Percentiles rank a stretch among this genome's conserved stretches.
These are phyloP conservation scores for Ogataea siamensis DNA, from an alignment of 805 yeast genomes.

Conservation along the genomic window DNA sequence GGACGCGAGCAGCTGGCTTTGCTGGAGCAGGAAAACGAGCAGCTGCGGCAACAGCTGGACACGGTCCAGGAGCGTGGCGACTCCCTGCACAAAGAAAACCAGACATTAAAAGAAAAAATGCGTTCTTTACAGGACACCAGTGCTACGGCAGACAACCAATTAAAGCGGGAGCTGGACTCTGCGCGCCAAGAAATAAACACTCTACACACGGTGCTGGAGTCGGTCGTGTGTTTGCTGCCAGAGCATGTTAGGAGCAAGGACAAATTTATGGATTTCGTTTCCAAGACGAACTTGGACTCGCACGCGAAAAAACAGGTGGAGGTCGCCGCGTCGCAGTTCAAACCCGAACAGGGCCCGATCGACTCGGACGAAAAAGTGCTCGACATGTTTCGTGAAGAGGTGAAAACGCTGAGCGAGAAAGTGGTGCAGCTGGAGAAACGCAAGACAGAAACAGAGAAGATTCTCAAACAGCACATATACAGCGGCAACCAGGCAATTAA, in stretches of 20 bases:
- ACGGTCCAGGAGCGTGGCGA: background rate
- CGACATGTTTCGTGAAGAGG: constrained; percentile 31
- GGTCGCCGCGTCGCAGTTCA: constrained; percentile 4
- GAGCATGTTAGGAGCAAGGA: constrained; percentile 11
- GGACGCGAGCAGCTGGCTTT: constrained; percentile 13
- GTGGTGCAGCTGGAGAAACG: constrained; percentile 22
- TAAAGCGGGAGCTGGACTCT: background rate
- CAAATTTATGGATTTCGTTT: constrained; percentile 7
- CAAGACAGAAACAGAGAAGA: constrained; percentile 25
- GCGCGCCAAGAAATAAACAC: constrained; percentile 1
- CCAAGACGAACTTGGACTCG: background rate
- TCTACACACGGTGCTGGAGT: constrained; percentile 4
- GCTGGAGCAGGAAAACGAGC: constrained; percentile 5
- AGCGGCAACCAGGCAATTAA: constrained; percentile 28
- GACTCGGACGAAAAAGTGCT: constrained; percentile 29
- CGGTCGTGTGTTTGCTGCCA: constrained; percentile 12
- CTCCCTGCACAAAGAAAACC: background rate
- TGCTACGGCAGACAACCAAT: too few relatives aligned
- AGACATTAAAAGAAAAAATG: background rate
- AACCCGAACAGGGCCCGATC: constrained; percentile 15
- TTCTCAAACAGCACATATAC: constrained; percentile 22
- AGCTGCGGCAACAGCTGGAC: background rate
- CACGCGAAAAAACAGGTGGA: constrained; percentile 1
- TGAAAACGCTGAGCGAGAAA: constrained; percentile 23
- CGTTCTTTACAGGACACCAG: too few relatives aligned